Evolutionary conservation across 306 rosid genomes (phyloP).

Genomic region (Vicia sativa): DNA sequence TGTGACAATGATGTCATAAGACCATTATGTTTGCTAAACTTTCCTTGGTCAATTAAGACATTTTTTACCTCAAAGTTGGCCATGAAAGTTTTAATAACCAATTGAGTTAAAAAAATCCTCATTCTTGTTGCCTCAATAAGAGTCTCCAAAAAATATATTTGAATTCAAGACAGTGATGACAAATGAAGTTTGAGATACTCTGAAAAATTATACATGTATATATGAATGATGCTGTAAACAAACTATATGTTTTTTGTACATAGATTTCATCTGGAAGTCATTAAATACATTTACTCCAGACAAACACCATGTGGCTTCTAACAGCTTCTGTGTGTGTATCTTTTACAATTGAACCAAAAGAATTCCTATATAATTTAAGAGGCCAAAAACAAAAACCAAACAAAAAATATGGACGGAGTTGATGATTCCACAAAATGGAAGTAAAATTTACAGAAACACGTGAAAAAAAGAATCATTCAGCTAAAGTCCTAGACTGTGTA

Average conservation of each 20-base stretch:
- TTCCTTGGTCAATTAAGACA: background rate
- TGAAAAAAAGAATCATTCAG: slow-evolving; percentile 53
- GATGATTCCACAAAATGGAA: slow-evolving; percentile 44
- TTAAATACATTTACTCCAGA: slow-evolving; percentile 63
- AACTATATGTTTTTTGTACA: slow-evolving; percentile 59
- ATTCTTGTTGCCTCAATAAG: background rate
- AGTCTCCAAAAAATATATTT: background rate
- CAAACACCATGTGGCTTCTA: slow-evolving; percentile 56
- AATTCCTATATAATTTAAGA: slow-evolving; percentile 49
- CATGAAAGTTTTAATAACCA: no score
- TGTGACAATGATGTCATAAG: no score
- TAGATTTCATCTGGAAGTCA: slow-evolving; percentile 65
- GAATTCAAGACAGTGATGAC: slow-evolving; percentile 1
- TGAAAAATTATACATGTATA: slow-evolving; percentile 45
- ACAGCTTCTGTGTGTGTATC: slow-evolving; percentile 43
- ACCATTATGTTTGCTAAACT: no score
- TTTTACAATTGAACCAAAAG: slow-evolving; percentile 43
- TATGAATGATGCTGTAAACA: slow-evolving; percentile 47
- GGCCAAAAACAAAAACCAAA: background rate
- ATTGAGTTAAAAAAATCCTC: no score
- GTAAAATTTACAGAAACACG: slow-evolving; percentile 45
- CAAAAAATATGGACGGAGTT: slow-evolving; percentile 38
- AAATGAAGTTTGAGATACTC: slow-evolving; percentile 34
- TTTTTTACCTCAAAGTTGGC: background rate
- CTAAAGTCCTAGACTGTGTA: slow-evolving; percentile 49